phyloP scores from a whole-genome alignment of 163 green algal species.

The Scenedesmus sp. region DNA sequence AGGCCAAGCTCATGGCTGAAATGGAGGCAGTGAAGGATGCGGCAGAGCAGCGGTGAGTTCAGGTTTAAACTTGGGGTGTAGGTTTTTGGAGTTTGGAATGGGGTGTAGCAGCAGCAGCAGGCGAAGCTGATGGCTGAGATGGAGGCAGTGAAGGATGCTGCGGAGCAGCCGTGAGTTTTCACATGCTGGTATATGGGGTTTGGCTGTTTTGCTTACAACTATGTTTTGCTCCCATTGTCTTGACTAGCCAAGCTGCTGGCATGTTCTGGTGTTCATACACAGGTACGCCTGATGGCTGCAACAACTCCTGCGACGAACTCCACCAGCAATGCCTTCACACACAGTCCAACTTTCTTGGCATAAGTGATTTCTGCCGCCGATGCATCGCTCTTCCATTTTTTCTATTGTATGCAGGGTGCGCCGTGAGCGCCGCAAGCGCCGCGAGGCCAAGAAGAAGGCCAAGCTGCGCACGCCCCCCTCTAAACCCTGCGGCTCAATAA shows the following conservation, averaged over 20 bases:
- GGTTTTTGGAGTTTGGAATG: background rate
- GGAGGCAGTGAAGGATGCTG: slow-evolving; percentile 77
- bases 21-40: slow-evolving; percentile 86
- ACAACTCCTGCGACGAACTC: too few species aligned
- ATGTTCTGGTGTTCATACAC: too few species aligned
- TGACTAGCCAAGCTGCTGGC: too few species aligned
- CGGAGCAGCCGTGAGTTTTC: slow-evolving; percentile 62
- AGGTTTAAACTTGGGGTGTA: background rate
- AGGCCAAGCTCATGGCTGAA: slow-evolving; percentile 86
- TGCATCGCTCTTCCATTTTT: background rate
- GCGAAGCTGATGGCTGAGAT: slow-evolving; percentile 91
- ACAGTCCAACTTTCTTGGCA: too few species aligned
- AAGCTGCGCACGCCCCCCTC: slow-evolving; percentile 59
- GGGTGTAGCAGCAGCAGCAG: slow-evolving; percentile 46
- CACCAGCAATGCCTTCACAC: too few species aligned
- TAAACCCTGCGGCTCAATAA: too few species aligned
- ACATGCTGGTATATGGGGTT: too few species aligned
- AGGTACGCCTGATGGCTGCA: too few species aligned
- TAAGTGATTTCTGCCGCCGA: background rate
- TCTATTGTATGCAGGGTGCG: slow-evolving; percentile 58
- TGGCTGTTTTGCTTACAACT: background rate
- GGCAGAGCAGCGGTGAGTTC: slow-evolving; percentile 63
- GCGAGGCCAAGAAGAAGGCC: slow-evolving; percentile 83
- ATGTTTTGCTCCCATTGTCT: too few species aligned
- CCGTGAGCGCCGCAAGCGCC: slow-evolving; percentile 72